Conservation (phyloP, 75 land plant species). For the Pinus albicaulis region DNA sequence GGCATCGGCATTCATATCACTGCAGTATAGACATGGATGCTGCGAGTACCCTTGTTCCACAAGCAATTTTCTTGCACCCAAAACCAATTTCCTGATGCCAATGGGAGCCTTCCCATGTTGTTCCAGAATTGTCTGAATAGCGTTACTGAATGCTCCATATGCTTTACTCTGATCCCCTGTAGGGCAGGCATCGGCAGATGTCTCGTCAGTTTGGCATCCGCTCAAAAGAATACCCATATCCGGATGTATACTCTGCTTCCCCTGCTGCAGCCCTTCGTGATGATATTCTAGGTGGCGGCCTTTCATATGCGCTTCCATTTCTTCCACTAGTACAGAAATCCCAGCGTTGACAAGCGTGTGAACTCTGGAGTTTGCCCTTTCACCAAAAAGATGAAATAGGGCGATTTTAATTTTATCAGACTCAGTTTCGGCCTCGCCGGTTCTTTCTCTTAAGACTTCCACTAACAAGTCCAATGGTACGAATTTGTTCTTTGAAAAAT, state of each 20-base stretch:
- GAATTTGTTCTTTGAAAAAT: constrained; percentile 13
- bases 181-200: constrained; percentile 86
- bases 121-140: constrained; percentile 65
- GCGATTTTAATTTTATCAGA: constrained; percentile 27
- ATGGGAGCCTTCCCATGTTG: constrained; percentile 25
- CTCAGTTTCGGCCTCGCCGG: constrained; percentile 15
- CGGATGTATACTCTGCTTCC: constrained; percentile 14
- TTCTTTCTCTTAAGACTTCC: constrained; percentile 20
- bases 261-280: no score
- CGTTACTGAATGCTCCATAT: constrained; percentile 91
- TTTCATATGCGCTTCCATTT: no score
- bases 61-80: constrained; percentile 53
- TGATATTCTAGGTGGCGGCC: no score
- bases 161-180: constrained; percentile 37
- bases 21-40: constrained; percentile 88
- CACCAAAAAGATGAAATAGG: constrained; percentile 31
- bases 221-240: constrained; percentile 81
- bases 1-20: constrained; percentile 53
- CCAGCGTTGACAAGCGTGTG: constrained; percentile 7
- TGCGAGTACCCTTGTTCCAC: constrained; percentile 61
- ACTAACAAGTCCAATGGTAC: constrained; percentile 20
- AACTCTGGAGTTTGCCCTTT: constrained; percentile 30
- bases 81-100: constrained; percentile 57
- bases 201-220: constrained; percentile 85
- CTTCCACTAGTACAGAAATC: no score